Percentiles rank a stretch among this genome's conserved stretches.
Conservation (phyloP, 2,329 filamentous ascomycete genomes). For the Fusarium sp. region DNA sequence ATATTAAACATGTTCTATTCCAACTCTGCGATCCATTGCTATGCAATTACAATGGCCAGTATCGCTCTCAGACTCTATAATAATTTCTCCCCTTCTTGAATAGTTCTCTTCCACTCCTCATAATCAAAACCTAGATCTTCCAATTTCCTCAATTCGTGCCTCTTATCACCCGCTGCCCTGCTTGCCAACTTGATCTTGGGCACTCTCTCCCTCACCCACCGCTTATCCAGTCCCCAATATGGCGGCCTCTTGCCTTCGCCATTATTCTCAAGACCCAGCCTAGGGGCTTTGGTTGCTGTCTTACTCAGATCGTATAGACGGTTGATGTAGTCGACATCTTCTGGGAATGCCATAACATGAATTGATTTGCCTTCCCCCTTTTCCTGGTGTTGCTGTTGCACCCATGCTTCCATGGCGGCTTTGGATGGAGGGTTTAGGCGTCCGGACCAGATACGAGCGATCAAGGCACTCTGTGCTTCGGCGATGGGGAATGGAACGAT, state of each 20-base stretch:
- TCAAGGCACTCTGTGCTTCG: conserved; percentile 74
- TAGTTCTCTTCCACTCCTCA: conserved; percentile 44
- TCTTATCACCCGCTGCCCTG: conserved; percentile 49
- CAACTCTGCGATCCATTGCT: background rate
- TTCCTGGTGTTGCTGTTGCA: conserved; percentile 60
- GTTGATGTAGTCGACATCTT: conserved; percentile 71
- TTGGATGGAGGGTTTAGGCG: conserved; percentile 66
- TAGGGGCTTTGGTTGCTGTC: conserved; percentile 46
- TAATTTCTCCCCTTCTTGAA: conserved; percentile 31
- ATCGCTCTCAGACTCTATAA: conserved; percentile 4
- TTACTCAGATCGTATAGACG: conserved; percentile 62
- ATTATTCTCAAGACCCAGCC: conserved; percentile 50
- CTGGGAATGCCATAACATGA: conserved; percentile 59
- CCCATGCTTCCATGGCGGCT: conserved; percentile 71
- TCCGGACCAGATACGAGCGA: conserved; percentile 74
- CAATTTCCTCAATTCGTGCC: conserved; percentile 49
- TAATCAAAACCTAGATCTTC: conserved; percentile 55
- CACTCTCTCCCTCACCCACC: conserved; percentile 54
- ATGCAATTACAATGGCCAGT: background rate
- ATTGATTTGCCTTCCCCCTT: conserved; percentile 57
- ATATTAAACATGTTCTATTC: background rate
- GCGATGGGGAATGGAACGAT: conserved; percentile 78
- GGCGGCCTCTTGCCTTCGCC: conserved; percentile 53
- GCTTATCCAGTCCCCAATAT: conserved; percentile 54
- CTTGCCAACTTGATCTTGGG: conserved; percentile 56